phyloP scores from a whole-genome alignment of 352 stramenopile species.

The Globisporangium paroecandrum region DNA sequence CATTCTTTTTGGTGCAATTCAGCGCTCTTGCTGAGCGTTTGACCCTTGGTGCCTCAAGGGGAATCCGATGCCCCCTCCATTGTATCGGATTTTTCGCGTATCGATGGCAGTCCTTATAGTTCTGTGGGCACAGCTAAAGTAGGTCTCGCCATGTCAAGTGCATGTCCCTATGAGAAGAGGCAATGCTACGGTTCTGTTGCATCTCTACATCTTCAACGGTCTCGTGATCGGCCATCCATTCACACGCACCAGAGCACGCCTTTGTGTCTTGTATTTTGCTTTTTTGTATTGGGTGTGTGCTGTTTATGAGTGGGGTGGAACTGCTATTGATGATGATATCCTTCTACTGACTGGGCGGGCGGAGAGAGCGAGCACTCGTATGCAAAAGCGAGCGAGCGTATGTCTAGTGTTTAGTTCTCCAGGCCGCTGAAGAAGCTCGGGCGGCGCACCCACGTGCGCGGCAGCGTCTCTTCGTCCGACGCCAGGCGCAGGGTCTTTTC shows the following conservation, averaged over 20 bases:
- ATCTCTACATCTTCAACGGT: too few species aligned
- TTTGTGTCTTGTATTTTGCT: neutral
- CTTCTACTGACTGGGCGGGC: constrained; percentile 10
- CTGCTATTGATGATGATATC: constrained; percentile 13
- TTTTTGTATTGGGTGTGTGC: constrained; percentile 7
- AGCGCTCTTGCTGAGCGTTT: too few species aligned
- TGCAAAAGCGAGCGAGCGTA: neutral
- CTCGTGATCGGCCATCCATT: too few species aligned
- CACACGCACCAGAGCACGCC: neutral
- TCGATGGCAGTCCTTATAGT: too few species aligned
- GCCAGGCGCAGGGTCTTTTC: constrained; percentile 59
- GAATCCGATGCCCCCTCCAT: too few species aligned
- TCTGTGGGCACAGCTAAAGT: too few species aligned
- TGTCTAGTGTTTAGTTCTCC: constrained; percentile 32
- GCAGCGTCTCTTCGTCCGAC: constrained; percentile 71
- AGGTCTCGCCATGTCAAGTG: too few species aligned
- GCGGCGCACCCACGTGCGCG: constrained; percentile 79
- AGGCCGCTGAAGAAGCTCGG: constrained; percentile 70
- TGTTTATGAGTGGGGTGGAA: constrained; percentile 4
- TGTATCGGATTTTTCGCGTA: too few species aligned
- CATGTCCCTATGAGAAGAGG: too few species aligned
- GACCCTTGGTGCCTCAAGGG: too few species aligned
- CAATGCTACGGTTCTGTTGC: too few species aligned
- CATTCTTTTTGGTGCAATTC: too few species aligned
- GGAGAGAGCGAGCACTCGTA: neutral